Conservation (phyloP, 2,329 filamentous ascomycete species). For the Venturia oleaginea region DNA sequence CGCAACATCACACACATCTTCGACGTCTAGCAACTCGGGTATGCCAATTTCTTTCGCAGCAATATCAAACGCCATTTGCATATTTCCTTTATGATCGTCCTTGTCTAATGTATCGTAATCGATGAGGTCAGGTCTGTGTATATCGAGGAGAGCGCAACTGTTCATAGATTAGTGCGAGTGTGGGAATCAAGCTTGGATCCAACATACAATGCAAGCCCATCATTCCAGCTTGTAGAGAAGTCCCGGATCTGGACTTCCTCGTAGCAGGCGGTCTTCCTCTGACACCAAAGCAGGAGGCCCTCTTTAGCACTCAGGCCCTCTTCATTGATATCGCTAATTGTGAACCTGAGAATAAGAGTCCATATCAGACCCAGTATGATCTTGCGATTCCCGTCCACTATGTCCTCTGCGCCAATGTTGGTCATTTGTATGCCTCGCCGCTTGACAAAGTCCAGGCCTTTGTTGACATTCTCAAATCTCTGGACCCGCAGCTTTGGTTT, state of each 20-base stretch:
- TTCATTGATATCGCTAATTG: constrained; percentile 96
- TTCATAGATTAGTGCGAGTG: background rate
- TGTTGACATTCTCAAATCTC: constrained; percentile 96
- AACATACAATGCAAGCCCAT: constrained; percentile 74
- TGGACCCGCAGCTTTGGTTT: constrained; percentile 95
- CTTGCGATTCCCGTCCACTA: constrained; percentile 95
- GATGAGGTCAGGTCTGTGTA: constrained; percentile 92
- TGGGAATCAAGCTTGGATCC: background rate
- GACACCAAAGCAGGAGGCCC: constrained; percentile 90
- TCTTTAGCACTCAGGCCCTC: constrained; percentile 98
- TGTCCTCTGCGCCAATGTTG: constrained; percentile 96
- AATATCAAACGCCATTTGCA: constrained; percentile 96
- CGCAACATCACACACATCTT: constrained; percentile 93
- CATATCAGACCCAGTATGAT: constrained; percentile 96
- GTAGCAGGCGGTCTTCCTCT: constrained; percentile 96
- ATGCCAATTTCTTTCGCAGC: constrained; percentile 95
- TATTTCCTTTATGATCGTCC: constrained; percentile 87
- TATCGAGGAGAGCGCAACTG: constrained; percentile 82
- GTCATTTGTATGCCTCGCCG: constrained; percentile 89
- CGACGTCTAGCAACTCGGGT: constrained; percentile 87
- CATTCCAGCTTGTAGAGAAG: constrained; percentile 94
- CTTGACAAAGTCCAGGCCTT: constrained; percentile 88
- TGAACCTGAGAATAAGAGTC: constrained; percentile 96
- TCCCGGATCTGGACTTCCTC: constrained; percentile 93
- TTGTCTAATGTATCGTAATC: constrained; percentile 95